Conservation (phyloP, 495 filamentous ascomycete genomes). For the Penicillium bialowiezense region DNA sequence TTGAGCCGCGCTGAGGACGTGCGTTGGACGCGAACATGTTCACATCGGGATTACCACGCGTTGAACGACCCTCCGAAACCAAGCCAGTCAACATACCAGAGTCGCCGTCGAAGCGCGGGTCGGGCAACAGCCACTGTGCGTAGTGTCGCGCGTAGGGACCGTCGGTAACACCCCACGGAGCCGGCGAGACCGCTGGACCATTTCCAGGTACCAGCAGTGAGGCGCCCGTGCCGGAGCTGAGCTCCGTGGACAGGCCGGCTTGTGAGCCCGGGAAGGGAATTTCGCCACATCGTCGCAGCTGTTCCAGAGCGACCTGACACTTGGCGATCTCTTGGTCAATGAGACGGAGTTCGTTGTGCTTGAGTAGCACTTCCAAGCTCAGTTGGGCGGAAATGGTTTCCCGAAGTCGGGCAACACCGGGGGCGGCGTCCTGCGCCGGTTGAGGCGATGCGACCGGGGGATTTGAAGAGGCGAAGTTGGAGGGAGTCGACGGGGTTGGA, state of each 20-base stretch:
- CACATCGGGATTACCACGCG: constrained; percentile 65
- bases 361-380: constrained; percentile 85
- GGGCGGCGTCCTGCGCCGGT: constrained; percentile 22
- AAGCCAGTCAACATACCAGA: constrained; percentile 25
- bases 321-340: constrained; percentile 97
- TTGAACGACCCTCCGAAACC: constrained; percentile 61
- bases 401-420: constrained; percentile 47
- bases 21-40: constrained; percentile 54
- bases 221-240: constrained; percentile 69
- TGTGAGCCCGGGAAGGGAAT: constrained; percentile 78
- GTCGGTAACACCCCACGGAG: constrained; percentile 85
- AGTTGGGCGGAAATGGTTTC: constrained; percentile 82
- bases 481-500: background rate
- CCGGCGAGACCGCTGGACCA: constrained; percentile 58
- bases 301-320: constrained; percentile 92
- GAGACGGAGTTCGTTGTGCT: constrained; percentile 88
- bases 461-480: constrained; percentile 8
- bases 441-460: constrained; percentile 12
- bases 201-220: constrained; percentile 57
- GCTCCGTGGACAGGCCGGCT: constrained; percentile 57
- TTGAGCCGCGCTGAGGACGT: constrained; percentile 58
- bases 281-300: constrained; percentile 85
- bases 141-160: constrained; percentile 94
- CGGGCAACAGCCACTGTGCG: constrained; percentile 86
- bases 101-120: constrained; percentile 79